Base-by-base conservation (phyloP, 139 green algal species). In the Chlorella sp. region DNA sequence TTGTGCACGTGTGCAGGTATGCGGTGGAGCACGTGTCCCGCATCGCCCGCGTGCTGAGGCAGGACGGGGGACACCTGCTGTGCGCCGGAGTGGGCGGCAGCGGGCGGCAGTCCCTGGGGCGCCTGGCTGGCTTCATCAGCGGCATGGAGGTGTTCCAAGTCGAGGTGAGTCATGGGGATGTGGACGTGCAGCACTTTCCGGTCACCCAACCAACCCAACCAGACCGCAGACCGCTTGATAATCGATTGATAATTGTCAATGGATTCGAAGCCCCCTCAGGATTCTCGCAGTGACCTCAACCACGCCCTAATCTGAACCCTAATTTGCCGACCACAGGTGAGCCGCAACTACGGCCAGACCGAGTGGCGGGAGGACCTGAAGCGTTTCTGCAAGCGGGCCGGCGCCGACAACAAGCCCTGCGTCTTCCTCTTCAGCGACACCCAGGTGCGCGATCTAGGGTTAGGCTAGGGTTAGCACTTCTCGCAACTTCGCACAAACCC, bases 391-490 rank as follows among this genome's bases (percentile, higher is more conserved):
- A 88, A 88, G 67, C 83, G 77, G 23, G 82, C 90, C 2, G 90
- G 90, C 0, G 42, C 86, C 29, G 83, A 89, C 20, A 87, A 78
- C 62, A 87, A 89, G 70, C 79, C 88, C 27, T 83, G 70, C 3
- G 75, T 88, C 31, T 92, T 95, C 72, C 74, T 94, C n/a, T 92
- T 94, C 74, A 85, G 74, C 5, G 90, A 96, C 81, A 93, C 85
- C n/a, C 86, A 93, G 75, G 91, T 93, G 42, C 42, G 42, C 10
- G 42, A n/a, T n/a, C n/a, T n/a, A n/a, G n/a, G n/a, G n/a, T n/a
- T n/a, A n/a, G n/a, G n/a, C n/a, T n/a, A n/a, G n/a, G n/a, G n/a
- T n/a, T n/a, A n/a, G n/a, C n/a, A n/a, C n/a, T n/a, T n/a, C n/a
- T n/a, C n/a, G n/a, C n/a, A n/a, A n/a, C n/a, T n/a, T n/a, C n/a